These are phyloP conservation scores for Colletotrichum higginsianum DNA, from an alignment of 2,329 filamentous ascomycete genomes.

Conservation along the genomic window DNA sequence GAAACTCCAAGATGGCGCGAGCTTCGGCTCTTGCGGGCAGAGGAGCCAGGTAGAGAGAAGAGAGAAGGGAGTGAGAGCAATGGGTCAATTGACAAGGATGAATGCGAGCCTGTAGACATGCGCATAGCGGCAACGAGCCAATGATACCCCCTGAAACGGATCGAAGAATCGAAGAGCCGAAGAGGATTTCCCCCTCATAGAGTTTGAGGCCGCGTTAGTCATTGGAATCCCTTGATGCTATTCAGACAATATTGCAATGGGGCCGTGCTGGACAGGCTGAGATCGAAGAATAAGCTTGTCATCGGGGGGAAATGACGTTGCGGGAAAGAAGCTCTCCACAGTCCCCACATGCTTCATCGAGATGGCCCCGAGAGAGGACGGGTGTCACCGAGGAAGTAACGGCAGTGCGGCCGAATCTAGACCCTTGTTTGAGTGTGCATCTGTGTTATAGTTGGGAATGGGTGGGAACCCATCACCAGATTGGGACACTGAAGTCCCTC, in stretches of 20 bases:
- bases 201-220: conserved; percentile 38
- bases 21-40: conserved; percentile 68
- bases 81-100: conserved; percentile 31
- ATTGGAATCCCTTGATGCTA: conserved; percentile 33
- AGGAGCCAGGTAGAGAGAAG: conserved; percentile 64
- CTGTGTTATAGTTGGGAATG: not conserved
- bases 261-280: conserved; percentile 27
- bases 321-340: conserved; percentile 21
- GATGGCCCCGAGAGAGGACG: conserved; percentile 34
- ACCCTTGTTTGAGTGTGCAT: conserved; percentile 4
- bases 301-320: conserved; percentile 41
- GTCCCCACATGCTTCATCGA: conserved; percentile 38
- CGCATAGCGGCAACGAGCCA: conserved; percentile 34
- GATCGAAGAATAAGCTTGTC: conserved; percentile 39
- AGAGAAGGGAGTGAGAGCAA: not conserved
- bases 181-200: not conserved
- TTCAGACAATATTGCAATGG: conserved; percentile 37
- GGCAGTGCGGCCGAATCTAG: conserved; percentile 36
- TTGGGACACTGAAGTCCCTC: not conserved
- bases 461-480: conserved; percentile 4
- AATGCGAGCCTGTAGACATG: conserved; percentile 28
- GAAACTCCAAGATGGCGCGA: conserved; percentile 70
- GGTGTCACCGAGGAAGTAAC: conserved; percentile 29
- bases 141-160: conserved; percentile 40
- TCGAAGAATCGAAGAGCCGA: conserved; percentile 1